Conservation (phyloP, 495 filamentous ascomycete species). For the Xylaria palmicola region DNA sequence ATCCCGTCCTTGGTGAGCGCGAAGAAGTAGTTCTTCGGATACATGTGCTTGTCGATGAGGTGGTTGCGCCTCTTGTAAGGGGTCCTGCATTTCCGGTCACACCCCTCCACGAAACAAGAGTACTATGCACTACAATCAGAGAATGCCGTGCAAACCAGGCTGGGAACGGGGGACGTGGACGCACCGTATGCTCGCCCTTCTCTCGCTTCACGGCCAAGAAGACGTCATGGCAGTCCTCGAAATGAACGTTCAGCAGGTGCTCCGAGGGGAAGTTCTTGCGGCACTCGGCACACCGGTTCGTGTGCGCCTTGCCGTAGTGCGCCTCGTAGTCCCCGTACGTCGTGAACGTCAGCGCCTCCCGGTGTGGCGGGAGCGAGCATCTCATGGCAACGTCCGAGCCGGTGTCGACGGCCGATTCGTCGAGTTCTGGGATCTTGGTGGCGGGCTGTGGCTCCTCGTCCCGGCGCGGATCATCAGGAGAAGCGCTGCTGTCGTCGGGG, state of each 20-base stretch:
- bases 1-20: conserved; percentile 83
- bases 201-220: conserved; percentile 68
- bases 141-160: background rate
- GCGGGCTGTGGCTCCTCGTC: conserved; percentile 26
- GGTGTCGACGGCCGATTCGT: conserved; percentile 32
- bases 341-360: conserved; percentile 62
- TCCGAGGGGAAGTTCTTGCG: conserved; percentile 73
- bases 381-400: conserved; percentile 53
- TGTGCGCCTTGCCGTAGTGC: conserved; percentile 79
- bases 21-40: conserved; percentile 90
- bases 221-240: conserved; percentile 88
- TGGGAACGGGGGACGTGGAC: conserved; percentile 25
- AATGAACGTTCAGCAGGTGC: conserved; percentile 76
- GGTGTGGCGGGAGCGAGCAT: conserved; percentile 80
- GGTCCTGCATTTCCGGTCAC: conserved; percentile 80
- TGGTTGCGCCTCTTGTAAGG: conserved; percentile 83
- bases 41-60: conserved; percentile 91
- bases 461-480: conserved; percentile 2
- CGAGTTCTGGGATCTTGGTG: conserved; percentile 45
- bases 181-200: conserved; percentile 82
- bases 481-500: background rate
- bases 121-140: conserved; percentile 53
- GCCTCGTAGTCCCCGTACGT: conserved; percentile 82
- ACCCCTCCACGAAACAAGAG: conserved; percentile 84
- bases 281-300: conserved; percentile 82